phyloP scores from a whole-genome alignment of 2,329 filamentous ascomycete genomes.

The Metarhizium anisopliae region DNA sequence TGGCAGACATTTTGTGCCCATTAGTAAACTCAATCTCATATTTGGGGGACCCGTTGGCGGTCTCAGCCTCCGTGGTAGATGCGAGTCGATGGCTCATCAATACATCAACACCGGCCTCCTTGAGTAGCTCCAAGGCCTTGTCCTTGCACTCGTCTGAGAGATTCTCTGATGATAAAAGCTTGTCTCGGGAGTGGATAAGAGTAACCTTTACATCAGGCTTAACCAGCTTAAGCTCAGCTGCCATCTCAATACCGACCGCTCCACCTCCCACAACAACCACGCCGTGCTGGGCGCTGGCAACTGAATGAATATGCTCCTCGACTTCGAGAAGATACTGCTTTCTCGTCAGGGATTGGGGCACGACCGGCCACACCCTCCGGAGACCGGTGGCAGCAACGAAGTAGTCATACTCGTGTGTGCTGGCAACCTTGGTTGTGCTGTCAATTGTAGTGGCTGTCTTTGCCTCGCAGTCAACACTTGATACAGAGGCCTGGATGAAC shows the following conservation, averaged over 20 bases:
- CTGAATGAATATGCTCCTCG: slow-evolving; percentile 46
- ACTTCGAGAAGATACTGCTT: slow-evolving; percentile 57
- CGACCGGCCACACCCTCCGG: slow-evolving; percentile 60
- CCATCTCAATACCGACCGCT: slow-evolving; percentile 76
- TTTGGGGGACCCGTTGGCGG: slow-evolving; percentile 28
- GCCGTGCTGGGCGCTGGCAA: slow-evolving; percentile 42
- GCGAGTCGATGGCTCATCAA: slow-evolving; percentile 52
- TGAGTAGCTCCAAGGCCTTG: slow-evolving; percentile 46
- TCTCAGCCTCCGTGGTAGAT: slow-evolving; percentile 34
- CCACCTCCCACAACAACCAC: slow-evolving; percentile 69
- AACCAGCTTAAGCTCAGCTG: slow-evolving; percentile 63
- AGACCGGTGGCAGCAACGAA: slow-evolving; percentile 66
- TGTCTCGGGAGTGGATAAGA: slow-evolving; percentile 62
- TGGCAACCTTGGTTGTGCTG: slow-evolving; percentile 31
- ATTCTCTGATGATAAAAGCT: slow-evolving; percentile 64
- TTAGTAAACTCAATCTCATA: slow-evolving; percentile 50
- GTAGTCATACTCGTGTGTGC: slow-evolving; percentile 57
- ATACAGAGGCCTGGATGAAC: slow-evolving; percentile 58
- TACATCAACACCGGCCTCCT: slow-evolving; percentile 55
- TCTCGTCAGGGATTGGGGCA: slow-evolving; percentile 55
- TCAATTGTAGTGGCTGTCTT: slow-evolving; percentile 52
- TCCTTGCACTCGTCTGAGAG: slow-evolving; percentile 63
- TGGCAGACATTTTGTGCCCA: slow-evolving; percentile 49
- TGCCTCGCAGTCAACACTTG: slow-evolving; percentile 45
- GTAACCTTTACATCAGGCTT: slow-evolving; percentile 59